phyloP scores from a whole-genome alignment of 2,329 filamentous ascomycete species.

The Ophidiomyces ophidiicola region DNA sequence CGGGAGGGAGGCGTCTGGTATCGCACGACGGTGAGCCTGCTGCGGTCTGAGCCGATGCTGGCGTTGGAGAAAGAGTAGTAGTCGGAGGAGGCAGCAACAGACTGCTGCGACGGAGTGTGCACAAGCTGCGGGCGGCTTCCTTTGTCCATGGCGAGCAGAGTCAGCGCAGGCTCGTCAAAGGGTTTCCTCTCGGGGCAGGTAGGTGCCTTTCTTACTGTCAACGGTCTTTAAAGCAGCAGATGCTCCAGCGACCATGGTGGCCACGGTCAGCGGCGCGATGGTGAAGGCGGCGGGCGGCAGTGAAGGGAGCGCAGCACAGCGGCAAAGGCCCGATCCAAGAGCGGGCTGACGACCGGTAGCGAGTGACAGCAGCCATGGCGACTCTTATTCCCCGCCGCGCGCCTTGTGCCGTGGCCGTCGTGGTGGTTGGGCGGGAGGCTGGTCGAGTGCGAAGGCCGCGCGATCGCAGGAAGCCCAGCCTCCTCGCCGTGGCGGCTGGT shows the following conservation, averaged over 20 bases:
- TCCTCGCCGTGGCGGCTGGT: constrained; percentile 8
- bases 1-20: constrained; percentile 36
- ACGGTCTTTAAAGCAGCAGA: constrained; percentile 13
- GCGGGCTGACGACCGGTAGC: too few relatives aligned
- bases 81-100: constrained; percentile 38
- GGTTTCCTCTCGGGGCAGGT: background rate
- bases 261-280: constrained; percentile 1
- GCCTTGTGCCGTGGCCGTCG: too few relatives aligned
- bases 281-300: background rate
- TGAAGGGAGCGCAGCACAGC: background rate
- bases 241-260: constrained; percentile 9
- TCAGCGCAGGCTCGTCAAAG: background rate
- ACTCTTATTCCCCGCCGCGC: too few relatives aligned
- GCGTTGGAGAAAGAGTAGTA: constrained; percentile 39
- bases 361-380: background rate
- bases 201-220: constrained; percentile 9
- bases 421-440: background rate
- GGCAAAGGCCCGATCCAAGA: too few relatives aligned
- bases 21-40: constrained; percentile 29
- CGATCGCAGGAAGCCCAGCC: constrained; percentile 6
- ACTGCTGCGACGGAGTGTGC: constrained; percentile 34
- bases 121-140: constrained; percentile 36
- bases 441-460: background rate
- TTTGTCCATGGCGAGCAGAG: constrained; percentile 15
- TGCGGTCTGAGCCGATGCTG: constrained; percentile 28